Evolutionary conservation across 352 stramenopile species (phyloP), one percentile per base, ranked within the genome.

Genomic region (Globisporangium nodosum): DNA sequence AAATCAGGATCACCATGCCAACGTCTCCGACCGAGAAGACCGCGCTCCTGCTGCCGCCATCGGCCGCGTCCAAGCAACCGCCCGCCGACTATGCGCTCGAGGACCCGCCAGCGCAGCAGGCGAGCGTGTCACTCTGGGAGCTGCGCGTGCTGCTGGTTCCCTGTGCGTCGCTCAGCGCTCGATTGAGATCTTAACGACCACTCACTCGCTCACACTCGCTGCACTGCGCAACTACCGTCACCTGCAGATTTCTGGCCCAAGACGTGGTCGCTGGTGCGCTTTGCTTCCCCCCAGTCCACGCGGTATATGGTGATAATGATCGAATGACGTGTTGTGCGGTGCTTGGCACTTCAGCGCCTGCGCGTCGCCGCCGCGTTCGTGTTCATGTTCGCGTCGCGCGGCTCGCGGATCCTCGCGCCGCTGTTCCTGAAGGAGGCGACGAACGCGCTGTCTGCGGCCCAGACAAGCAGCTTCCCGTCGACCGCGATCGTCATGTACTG

Each of bases 361-460:
- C 81, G 79, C n/a, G 79, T 87, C 47, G 46, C 77, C 47, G 42
- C 78, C 42, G 81, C 81, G 47, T 87, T 92, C 56, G 61, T 58
- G 3, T 88, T 89, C 61, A 86, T 92, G 69, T 83, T 85, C 54
- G 65, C 68, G 45, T 92, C 81, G 51, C 72, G 81, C 48, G 80
- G 78, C 11, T 82, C 78, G 39, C 77, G 77, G 37, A 85, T 92
- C 53, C 40, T 92, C 20, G 71, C 77, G 35, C 81, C 81, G 45
- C 57, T 92, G n/a, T 92, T 87, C 51, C 64, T 92, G 0, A 88
- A 88, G 50, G 54, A 86, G 18, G 81, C 79, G 3, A 88, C 81
- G 11, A 76, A 92, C 40, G 58, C 63, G 30, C 68, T 92, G 31
- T 78, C 73, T 0, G 64, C 71, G 35, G 74, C 60, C 15, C 31